Percentiles rank a stretch among this genome's conserved stretches.
Conservation (phyloP, 2,329 filamentous ascomycete species). For the Sphaerulina musiva region DNA sequence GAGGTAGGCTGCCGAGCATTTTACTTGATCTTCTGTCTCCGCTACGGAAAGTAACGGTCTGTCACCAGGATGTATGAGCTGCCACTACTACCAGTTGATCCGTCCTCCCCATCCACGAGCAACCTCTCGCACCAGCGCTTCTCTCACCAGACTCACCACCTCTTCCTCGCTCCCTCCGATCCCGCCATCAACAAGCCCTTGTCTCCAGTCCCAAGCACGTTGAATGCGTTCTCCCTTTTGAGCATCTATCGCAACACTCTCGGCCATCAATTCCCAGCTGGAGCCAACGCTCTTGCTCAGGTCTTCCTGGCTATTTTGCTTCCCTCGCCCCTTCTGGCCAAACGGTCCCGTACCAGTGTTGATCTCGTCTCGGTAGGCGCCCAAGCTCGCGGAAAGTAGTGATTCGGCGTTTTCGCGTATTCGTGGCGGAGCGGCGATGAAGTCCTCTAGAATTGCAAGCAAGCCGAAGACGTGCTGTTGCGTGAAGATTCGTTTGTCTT, state of each 20-base stretch:
- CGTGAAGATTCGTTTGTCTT: slow-evolving; percentile 35
- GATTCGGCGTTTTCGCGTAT: slow-evolving; percentile 28
- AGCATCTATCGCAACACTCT: slow-evolving; percentile 12
- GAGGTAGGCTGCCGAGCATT: no score
- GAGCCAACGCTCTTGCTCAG: slow-evolving; percentile 22
- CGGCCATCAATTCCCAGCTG: slow-evolving; percentile 29
- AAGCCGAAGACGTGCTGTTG: slow-evolving; percentile 26
- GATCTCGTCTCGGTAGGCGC: slow-evolving; percentile 20
- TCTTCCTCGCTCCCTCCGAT: slow-evolving; percentile 14
- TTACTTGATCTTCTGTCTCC: no score
- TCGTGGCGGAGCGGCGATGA: slow-evolving; percentile 22
- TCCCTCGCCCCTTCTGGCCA: slow-evolving; percentile 2
- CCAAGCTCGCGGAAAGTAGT: slow-evolving; percentile 24
- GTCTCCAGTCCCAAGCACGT: slow-evolving; percentile 23
- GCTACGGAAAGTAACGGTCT: no score
- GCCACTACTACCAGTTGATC: slow-evolving; percentile 15
- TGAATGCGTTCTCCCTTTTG: slow-evolving; percentile 12
- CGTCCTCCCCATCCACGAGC: slow-evolving; percentile 21
- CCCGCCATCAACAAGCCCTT: slow-evolving; percentile 17
- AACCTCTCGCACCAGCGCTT: slow-evolving; percentile 20
- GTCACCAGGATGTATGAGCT: not conserved
- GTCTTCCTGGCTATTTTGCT: slow-evolving; percentile 21
- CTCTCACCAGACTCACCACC: slow-evolving; percentile 18
- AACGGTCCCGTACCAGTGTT: slow-evolving; percentile 12
- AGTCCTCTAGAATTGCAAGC: slow-evolving; percentile 29